Percentiles rank a stretch among this genome's conserved stretches.
phyloP scores from a whole-genome alignment of 1,284 basidiomycete genomes.

The Pseudozyma hubeiensis region DNA sequence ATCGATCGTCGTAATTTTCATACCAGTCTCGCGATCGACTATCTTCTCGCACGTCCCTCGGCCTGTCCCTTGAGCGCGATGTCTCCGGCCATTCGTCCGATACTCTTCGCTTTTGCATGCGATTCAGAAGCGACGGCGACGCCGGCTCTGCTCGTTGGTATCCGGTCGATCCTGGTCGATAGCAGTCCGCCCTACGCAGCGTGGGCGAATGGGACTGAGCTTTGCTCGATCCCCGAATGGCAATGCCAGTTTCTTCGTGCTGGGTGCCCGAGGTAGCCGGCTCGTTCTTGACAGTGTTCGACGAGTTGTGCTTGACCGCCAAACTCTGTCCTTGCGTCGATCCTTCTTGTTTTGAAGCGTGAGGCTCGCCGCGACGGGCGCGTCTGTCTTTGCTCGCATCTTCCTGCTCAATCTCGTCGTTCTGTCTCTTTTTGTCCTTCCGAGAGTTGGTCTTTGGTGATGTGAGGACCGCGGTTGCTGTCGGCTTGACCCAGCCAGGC shows the following conservation, averaged over 20 bases:
- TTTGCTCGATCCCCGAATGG: constrained; percentile 7
- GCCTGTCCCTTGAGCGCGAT: not conserved
- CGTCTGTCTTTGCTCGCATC: not conserved
- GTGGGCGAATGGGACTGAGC: not conserved
- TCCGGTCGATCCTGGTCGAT: not conserved
- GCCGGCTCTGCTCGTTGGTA: not conserved
- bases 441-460: too few species aligned
- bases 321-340: too few species aligned
- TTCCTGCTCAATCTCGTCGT: not conserved
- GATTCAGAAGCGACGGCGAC: not conserved
- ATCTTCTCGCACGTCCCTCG: not conserved
- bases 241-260: constrained; percentile 1
- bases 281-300: not conserved
- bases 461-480: too few species aligned
- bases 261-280: not conserved
- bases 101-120: not conserved
- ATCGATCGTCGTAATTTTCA: not conserved
- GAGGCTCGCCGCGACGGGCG: constrained; percentile 7
- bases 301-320: not conserved
- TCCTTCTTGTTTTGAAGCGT: not conserved
- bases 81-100: not conserved
- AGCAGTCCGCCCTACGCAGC: constrained; percentile 1
- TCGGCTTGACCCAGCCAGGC: constrained; percentile 4
- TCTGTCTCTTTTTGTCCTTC: too few species aligned
- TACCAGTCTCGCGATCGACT: not conserved